Conservation (phyloP, 331 rosid genomes). For the Erythrophleum ivorense region DNA sequence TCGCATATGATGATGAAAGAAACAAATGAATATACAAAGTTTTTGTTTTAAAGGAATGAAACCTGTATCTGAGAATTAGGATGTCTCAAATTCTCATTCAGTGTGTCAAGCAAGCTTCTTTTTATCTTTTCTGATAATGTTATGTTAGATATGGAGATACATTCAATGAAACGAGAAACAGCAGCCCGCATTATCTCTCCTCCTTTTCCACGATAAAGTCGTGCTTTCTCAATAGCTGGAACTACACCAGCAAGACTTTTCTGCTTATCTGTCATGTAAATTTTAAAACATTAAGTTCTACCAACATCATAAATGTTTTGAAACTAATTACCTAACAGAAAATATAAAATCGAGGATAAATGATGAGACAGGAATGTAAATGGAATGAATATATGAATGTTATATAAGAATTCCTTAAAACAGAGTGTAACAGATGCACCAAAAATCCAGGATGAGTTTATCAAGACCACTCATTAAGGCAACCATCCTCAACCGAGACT, state of each 20-base stretch:
- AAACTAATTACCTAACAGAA: constrained; percentile 6
- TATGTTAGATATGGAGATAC: constrained; percentile 65
- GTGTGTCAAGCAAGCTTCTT: constrained; percentile 71
- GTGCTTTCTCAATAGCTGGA: constrained; percentile 90
- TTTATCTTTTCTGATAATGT: constrained; percentile 74
- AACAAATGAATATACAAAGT: constrained; percentile 20
- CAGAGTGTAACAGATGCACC: constrained; percentile 15
- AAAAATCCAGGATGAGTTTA: constrained; percentile 2
- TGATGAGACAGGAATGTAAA: not conserved
- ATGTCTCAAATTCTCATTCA: constrained; percentile 93
- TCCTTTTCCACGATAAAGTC: constrained; percentile 96
- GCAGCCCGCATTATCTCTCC: constrained; percentile 97
- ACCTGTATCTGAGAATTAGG: constrained; percentile 99
- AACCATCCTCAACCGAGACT: constrained; percentile 15
- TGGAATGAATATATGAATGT: not conserved
- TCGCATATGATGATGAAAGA: constrained; percentile 5
- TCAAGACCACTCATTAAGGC: constrained; percentile 31
- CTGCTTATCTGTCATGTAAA: constrained; percentile 68
- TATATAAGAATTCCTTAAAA: not conserved
- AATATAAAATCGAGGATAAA: not conserved
- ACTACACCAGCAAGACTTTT: constrained; percentile 76
- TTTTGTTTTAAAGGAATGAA: constrained; percentile 32
- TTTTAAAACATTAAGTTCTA: constrained; percentile 29
- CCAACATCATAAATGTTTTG: constrained; percentile 21
- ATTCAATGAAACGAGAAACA: constrained; percentile 90